phyloP scores from a whole-genome alignment of 495 filamentous ascomycete genomes.

The Poronia punctata region DNA sequence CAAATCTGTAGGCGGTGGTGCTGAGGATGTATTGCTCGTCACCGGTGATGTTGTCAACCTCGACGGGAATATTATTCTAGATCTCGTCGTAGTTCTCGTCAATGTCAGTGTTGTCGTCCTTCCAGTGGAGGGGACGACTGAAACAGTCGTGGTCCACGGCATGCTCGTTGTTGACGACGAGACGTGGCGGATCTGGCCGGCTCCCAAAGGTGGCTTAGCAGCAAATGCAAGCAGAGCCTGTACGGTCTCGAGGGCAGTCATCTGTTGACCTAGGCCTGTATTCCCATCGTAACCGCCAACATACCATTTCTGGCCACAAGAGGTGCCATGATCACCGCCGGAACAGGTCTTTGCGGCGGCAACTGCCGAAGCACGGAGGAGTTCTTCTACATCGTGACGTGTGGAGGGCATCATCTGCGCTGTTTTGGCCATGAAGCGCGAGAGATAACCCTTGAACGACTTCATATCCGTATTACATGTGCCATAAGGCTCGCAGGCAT shows the following conservation, averaged over 20 bases:
- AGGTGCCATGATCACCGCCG: slow-evolving; percentile 47
- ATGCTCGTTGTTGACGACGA: slow-evolving; percentile 16
- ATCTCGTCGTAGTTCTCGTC: too few species aligned
- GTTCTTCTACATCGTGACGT: slow-evolving; percentile 36
- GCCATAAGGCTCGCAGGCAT: slow-evolving; percentile 59
- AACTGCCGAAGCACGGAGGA: slow-evolving; percentile 51
- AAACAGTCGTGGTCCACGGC: background rate
- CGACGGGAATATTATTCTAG: too few species aligned
- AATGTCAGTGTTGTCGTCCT: too few species aligned
- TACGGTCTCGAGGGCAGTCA: slow-evolving; percentile 63
- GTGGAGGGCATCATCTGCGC: slow-evolving; percentile 56
- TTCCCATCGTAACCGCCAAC: slow-evolving; percentile 52
- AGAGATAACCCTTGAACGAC: slow-evolving; percentile 73
- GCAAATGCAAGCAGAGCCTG: slow-evolving; percentile 45
- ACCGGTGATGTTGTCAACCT: too few species aligned
- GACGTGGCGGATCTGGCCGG: slow-evolving; percentile 33
- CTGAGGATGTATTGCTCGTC: too few species aligned
- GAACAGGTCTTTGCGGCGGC: slow-evolving; percentile 62
- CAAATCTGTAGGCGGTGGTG: too few species aligned
- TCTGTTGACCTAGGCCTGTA: slow-evolving; percentile 60
- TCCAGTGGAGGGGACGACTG: too few species aligned
- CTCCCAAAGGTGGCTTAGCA: slow-evolving; percentile 31
- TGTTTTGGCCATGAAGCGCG: slow-evolving; percentile 65
- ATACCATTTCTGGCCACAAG: slow-evolving; percentile 69
- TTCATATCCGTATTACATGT: slow-evolving; percentile 66